Evolutionary conservation across 768 basidiomycete species (phyloP).

Genomic region (Tulasnella sp.): DNA sequence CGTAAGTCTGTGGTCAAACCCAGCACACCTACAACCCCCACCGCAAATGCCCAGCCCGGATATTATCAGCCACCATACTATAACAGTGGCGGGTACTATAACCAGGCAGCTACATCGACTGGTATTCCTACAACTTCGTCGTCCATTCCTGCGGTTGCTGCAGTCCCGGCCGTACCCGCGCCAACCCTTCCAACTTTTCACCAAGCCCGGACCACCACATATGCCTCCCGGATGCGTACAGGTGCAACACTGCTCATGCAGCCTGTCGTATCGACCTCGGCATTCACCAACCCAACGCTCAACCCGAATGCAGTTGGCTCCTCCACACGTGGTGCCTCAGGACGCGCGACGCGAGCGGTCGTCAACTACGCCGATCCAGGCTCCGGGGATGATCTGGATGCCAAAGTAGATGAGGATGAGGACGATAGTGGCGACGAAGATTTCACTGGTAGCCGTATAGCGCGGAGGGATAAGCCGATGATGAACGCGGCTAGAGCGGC

Average conservation of each 20-base stretch:
- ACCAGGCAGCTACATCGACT: not conserved
- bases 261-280: constrained; percentile 46
- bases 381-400: constrained; percentile 58
- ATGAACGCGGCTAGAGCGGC: constrained; percentile 34
- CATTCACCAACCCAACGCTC: constrained; percentile 25
- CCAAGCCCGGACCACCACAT: constrained; percentile 74
- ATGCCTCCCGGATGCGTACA: constrained; percentile 81
- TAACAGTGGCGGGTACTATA: no score
- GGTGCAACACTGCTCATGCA: constrained; percentile 87
- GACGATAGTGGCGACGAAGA: constrained; percentile 80
- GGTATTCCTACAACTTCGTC: not conserved
- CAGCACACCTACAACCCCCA: no score
- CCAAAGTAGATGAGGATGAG: constrained; percentile 55
- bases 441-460: constrained; percentile 44
- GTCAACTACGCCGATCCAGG: constrained; percentile 84
- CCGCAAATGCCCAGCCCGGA: no score
- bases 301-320: constrained; percentile 19
- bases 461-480: constrained; percentile 43
- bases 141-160: not conserved
- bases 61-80: no score
- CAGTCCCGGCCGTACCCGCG: not conserved
- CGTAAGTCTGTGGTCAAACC: no score
- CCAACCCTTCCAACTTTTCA: constrained; percentile 40
- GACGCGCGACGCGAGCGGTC: constrained; percentile 48
- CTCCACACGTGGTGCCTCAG: constrained; percentile 31